Evolutionary conservation across 305 asterid species (phyloP).

Genomic region (Withania somnifera): DNA sequence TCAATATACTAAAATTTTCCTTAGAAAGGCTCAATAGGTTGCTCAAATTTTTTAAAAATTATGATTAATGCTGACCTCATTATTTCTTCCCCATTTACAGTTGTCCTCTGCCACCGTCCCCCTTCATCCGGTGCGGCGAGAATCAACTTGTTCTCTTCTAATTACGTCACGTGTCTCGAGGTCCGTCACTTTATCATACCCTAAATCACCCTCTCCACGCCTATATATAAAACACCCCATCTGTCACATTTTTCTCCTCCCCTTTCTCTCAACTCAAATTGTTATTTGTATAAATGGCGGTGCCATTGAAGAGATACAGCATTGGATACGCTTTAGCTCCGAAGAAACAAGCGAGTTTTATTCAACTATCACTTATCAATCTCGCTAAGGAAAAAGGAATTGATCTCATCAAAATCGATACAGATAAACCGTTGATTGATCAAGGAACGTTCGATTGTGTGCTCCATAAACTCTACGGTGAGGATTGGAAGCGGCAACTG

Average conservation of each 20-base stretch:
- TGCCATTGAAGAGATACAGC: constrained; percentile 34
- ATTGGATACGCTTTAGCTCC: constrained; percentile 73
- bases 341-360: constrained; percentile 59
- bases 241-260: neutral
- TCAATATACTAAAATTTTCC: too few relatives aligned
- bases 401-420: constrained; percentile 60
- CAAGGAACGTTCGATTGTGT: constrained; percentile 71
- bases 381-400: constrained; percentile 41
- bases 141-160: neutral
- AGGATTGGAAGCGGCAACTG: constrained; percentile 53
- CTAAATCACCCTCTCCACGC: neutral
- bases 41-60: too few relatives aligned
- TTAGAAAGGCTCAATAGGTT: too few relatives aligned
- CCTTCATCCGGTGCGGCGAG: neutral
- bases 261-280: neutral
- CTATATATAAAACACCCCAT: neutral
- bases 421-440: constrained; percentile 37
- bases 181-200: neutral
- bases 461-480: constrained; percentile 53
- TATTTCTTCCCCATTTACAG: too few relatives aligned
- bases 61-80: too few relatives aligned
- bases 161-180: neutral
- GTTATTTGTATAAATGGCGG: too few relatives aligned
- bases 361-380: constrained; percentile 47
- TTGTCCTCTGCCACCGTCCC: neutral